A percentile compares a stretch with the other conserved stretches of the same genome.
These are phyloP conservation scores for Fragaria nilgerrensis DNA, from an alignment of 306 rosid genomes.

Conservation along the genomic window DNA sequence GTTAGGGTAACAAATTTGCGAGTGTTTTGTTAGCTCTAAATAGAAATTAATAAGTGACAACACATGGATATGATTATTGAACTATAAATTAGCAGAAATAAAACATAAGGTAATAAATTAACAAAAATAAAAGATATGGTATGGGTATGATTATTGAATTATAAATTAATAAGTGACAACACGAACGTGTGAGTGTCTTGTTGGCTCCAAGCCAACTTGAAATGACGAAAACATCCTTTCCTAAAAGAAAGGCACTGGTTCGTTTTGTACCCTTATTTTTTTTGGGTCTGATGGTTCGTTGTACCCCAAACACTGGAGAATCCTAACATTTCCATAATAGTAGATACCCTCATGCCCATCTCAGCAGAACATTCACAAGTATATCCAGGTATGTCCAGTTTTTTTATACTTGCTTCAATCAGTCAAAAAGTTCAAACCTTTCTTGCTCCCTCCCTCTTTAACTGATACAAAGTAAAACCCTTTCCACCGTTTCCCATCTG, in stretches of 20 bases:
- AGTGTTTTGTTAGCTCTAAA: no score
- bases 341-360: background rate
- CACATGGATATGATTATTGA: no score
- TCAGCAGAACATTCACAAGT: slow-evolving; percentile 13
- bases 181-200: background rate
- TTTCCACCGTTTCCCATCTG: slow-evolving; percentile 10
- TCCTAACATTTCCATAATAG: background rate
- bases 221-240: background rate
- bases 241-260: no score
- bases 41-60: no score
- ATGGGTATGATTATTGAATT: no score
- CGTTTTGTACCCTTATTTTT: no score
- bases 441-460: background rate
- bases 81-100: no score
- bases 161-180: no score
- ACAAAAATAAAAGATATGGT: no score
- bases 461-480: background rate
- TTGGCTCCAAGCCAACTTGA: background rate
- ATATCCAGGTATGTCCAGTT: slow-evolving; percentile 11
- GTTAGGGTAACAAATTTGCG: no score
- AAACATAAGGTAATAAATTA: no score
- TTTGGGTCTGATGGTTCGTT: background rate
- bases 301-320: background rate
- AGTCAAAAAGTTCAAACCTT: slow-evolving; percentile 6
- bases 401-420: background rate